Evolutionary conservation across 2,329 filamentous ascomycete genomes (phyloP), one percentile per base, ranked within the genome.

Genomic region (Aureobasidium vineae): DNA sequence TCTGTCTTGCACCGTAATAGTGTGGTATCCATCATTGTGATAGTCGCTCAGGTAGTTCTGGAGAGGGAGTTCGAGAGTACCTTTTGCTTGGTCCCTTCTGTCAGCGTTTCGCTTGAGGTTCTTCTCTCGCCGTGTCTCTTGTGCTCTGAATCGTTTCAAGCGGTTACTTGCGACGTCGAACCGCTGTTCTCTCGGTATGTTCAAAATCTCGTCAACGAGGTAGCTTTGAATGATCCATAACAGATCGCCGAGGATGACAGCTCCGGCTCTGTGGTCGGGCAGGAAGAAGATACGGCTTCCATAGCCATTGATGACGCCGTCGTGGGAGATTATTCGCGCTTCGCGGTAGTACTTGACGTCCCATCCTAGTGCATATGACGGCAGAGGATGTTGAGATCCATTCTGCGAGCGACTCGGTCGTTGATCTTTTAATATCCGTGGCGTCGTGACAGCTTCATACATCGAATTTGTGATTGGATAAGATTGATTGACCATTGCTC

Each of bases 321-420:
- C 70, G 38, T 77, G 76, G 2, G 67, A 64, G 19, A 77, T 63
- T 43, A 77, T 69, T 68, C 70, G 68, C 49, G 70, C 60, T 4
- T 74, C 74, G 16, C 71, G 70, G 64, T 77, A 75, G 60, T 67
- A 74, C 28, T 70, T 70, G 8, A 71, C 63, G 26, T 74, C 73
- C 70, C 69, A 70, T 0, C 75, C 76, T 8, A 71, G 65, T 5
- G 47, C 26, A 7, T 69, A 71, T 56, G 43, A 47, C 1, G 43
- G n/a, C 8, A 7, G 21, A 47, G 43, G 21, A 16, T 47, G 10
- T 13, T 23, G 4, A 5, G 10, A 4, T 2, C 5, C 74, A 76
- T 16, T 26, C 16, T 33, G 7, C 5, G 5, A 7, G 19, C 69
- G 53, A 65, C 68, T 72, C 19, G 68, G 57, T 3, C 69, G 60